Conservation (phyloP, 2,329 filamentous ascomycete genomes). For the Stachybotrys chartarum region DNA sequence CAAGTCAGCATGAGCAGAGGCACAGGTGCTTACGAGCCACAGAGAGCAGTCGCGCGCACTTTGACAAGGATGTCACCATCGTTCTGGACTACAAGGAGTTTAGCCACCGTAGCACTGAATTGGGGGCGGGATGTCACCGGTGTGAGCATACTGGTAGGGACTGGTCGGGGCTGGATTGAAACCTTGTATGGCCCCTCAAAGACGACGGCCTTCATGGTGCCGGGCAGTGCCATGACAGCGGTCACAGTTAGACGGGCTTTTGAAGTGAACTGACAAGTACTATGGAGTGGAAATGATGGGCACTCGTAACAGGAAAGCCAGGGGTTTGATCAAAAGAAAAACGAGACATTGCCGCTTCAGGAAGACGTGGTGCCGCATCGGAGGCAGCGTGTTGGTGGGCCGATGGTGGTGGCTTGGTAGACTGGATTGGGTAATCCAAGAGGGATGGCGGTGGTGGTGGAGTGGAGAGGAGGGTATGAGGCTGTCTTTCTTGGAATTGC, state of each 20-base stretch:
- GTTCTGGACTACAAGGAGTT: conserved; percentile 46
- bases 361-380: neutral
- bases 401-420: too few species aligned
- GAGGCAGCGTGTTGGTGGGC: too few species aligned
- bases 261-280: too few species aligned
- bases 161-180: conserved; percentile 69
- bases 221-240: conserved; percentile 22
- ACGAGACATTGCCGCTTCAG: neutral
- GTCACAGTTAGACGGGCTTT: neutral
- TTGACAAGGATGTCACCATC: conserved; percentile 74
- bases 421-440: too few species aligned
- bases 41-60: conserved; percentile 75
- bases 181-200: conserved; percentile 75
- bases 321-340: conserved; percentile 6
- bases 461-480: neutral
- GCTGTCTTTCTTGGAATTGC: neutral
- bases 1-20: neutral
- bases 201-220: conserved; percentile 80
- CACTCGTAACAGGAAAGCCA: neutral
- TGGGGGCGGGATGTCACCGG: neutral
- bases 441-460: neutral
- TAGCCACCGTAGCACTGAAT: neutral
- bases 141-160: conserved; percentile 51
- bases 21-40: conserved; percentile 62
- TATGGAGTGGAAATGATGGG: too few species aligned